A percentile compares a stretch with the other conserved stretches of the same genome.
These are phyloP conservation scores for Straminergon stramineum DNA, from an alignment of 225 moss, liverwort and hornwort genomes.

Conservation along the genomic window DNA sequence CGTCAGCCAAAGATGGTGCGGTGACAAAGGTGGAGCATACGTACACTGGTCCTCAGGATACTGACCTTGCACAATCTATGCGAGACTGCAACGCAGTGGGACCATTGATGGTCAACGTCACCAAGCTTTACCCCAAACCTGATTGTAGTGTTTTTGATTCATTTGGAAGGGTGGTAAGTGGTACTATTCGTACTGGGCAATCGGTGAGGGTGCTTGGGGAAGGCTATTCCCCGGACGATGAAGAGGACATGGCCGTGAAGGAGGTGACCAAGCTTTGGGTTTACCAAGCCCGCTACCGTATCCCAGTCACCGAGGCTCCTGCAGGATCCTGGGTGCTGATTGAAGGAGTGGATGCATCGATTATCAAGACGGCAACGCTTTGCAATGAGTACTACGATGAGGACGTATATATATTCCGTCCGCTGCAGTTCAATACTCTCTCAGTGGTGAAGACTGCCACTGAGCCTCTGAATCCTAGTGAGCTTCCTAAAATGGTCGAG, in stretches of 20 bases:
- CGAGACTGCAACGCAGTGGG: conserved; percentile 79
- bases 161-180: conserved; percentile 88
- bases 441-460: conserved; percentile 97
- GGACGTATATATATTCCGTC: conserved; percentile 89
- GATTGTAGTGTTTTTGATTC: conserved; percentile 97
- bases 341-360: conserved; percentile 94
- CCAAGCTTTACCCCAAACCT: conserved; percentile 86
- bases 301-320: conserved; percentile 32
- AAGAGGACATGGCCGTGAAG: conserved; percentile 3
- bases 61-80: conserved; percentile 69
- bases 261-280: conserved; percentile 62
- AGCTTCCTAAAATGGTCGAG: conserved; percentile 98
- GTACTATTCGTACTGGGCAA: conserved; percentile 85
- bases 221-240: conserved; percentile 91
- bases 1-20: conserved; percentile 86
- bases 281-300: conserved; percentile 83
- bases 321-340: conserved; percentile 30
- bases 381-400: conserved; percentile 82
- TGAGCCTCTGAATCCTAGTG: conserved; percentile 93
- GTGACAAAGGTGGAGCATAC: conserved; percentile 77
- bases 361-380: conserved; percentile 88
- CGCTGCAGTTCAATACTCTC: conserved; percentile 89
- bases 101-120: conserved; percentile 89
- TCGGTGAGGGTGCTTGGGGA: conserved; percentile 86
- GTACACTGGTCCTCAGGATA: conserved; percentile 80